Base-by-base conservation (phyloP, 768 basidiomycete species). In the Clitopilus hobsonii region DNA sequence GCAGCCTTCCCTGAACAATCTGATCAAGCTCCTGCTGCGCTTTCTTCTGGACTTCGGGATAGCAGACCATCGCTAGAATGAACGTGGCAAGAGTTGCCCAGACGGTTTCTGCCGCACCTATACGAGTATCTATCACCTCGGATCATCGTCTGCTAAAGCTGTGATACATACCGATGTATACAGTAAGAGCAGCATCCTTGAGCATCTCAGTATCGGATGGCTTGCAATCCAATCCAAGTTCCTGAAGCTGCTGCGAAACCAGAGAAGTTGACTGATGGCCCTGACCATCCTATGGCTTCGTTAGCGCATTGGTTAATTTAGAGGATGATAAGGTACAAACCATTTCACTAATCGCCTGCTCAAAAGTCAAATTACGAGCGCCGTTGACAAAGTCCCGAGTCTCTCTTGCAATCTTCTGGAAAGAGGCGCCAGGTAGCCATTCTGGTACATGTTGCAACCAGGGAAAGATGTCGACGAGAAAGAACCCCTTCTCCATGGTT, bases 111-210 rank as follows among this genome's bases (percentile, higher is more conserved):
- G 56, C 51, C 8, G 49, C 55, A n/a, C 25, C 38, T 4, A 20
- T 41, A 51, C 25, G 67, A 14, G 61, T 10, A 4, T 36, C 8
- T 36, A 11, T 36, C n/a, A 36, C 13, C 13, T 14, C 32, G 13
- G 8, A 4, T 11, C 2, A 36, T 4, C n/a, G 8, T 11, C n/a
- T n/a, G n/a, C 32, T n/a, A 7, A 11, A 11, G 13, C n/a, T n/a
- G 8, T 36, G 10, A 14, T 36, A n/a, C 32, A 11, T 36, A 11
- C 32, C 32, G 3, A 36, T 11, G 32, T 4, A 36, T 11, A 36
- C 32, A n/a, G 32, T 36, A 11, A 36, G 13, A n/a, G 32, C 13
- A n/a, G n/a, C 13, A 36, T 36, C 32, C 32, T 36, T 36, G 4
- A 36, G 32, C 13, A 36, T 36, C 4, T 36, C 32, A n/a, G n/a